Base-by-base conservation (phyloP, 495 filamentous ascomycete genomes). In the Bacidia gigantensis region DNA sequence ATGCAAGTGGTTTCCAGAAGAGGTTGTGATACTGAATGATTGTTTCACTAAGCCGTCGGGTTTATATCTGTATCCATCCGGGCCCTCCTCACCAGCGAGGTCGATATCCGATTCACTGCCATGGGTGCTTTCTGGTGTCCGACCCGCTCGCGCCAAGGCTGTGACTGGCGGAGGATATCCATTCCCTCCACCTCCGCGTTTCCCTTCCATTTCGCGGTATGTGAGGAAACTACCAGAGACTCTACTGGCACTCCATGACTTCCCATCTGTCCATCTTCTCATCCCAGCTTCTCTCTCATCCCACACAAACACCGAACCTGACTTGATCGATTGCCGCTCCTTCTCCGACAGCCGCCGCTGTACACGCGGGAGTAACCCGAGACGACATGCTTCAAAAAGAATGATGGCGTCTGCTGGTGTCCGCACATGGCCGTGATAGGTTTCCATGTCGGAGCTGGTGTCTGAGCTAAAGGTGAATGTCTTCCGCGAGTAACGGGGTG, bases 131-230 rank as follows among this genome's bases (percentile, higher is more conserved):
- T 90, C 86, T 14, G 87, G 87, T 12, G 86, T 89, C 71, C 86
- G 89, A 32, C 84, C 84, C 11, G 72, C 76, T 58, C 78, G 66
- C 46, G 76, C 65, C 18, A 64, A 56, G 63, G 67, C 64, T 62
- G 75, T 66, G 38, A 70, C 62, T 18, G 70, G 66, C 42, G 78
- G 72, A 2, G 78, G 67, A 38, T 81, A 77, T 49, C 73, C 74
- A 54, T 72, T 78, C 23, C 79, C 76, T 55, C 80, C 79, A 41
- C 93, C 76, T 55, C 80, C 79, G 40, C 93, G 79, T 69, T 97
- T 97, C 65, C 92, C 92, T 64, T 98, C 92, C 92, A 98, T 98
- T 65, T 98, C 92, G 26, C 92, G 74, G 62, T 98, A 98, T 2
- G 92, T 98, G 49, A 98, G 69, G 62, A 98, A 98, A 69, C 93